These are phyloP conservation scores for Pythium guiyangense DNA, from an alignment of 352 stramenopile genomes.

Conservation along the genomic window DNA sequence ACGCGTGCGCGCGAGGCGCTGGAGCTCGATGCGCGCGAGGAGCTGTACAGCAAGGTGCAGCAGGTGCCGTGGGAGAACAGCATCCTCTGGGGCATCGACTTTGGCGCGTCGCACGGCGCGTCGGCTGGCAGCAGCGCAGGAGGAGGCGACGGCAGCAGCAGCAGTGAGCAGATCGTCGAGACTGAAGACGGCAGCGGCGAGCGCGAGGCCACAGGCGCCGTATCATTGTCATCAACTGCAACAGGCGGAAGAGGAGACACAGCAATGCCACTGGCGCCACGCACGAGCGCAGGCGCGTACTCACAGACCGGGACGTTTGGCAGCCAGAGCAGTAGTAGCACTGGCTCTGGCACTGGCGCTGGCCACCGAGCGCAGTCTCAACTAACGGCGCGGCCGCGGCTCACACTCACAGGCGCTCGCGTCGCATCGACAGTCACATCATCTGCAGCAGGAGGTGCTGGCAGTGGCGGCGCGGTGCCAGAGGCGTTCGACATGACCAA, in stretches of 20 bases:
- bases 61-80: conserved; percentile 79
- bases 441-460: too few relatives aligned
- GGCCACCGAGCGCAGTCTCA: background rate
- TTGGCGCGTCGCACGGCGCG: conserved; percentile 21
- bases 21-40: conserved; percentile 31
- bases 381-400: too few relatives aligned
- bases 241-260: background rate
- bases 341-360: too few relatives aligned
- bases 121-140: conserved; percentile 1
- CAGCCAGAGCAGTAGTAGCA: background rate
- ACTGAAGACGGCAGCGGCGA: background rate
- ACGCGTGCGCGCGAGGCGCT: too few relatives aligned
- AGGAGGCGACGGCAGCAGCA: too few relatives aligned
- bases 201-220: too few relatives aligned
- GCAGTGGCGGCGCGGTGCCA: background rate
- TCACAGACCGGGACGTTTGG: background rate
- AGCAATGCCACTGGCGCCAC: too few relatives aligned
- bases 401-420: too few relatives aligned
- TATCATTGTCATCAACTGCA: too few relatives aligned
- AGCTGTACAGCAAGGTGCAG: conserved; percentile 76
- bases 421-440: background rate
- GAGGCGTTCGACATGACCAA: conserved; percentile 69
- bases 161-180: conserved; percentile 12
- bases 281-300: background rate
- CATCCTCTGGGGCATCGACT: conserved; percentile 76